Evolutionary conservation across 1,284 basidiomycete species (phyloP), one percentile per base, ranked within the genome.

Genomic region (Waitea zeae): DNA sequence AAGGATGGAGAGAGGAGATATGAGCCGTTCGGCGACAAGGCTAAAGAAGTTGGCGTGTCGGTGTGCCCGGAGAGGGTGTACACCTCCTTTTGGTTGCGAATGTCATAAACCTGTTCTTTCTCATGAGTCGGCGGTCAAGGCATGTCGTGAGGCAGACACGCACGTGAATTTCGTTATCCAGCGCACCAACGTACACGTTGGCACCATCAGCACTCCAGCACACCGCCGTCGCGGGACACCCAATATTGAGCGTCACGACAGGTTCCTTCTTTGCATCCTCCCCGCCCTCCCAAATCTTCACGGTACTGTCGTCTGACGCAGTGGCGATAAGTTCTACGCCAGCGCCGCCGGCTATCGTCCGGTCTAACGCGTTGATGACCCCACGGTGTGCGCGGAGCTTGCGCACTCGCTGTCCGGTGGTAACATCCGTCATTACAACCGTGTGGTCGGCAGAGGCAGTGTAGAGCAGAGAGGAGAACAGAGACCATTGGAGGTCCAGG

Each of bases 151-250:
- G 37, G n/a, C n/a, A n/a, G n/a, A n/a, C n/a, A 63, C 79, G 42
- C 50, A 89, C 89, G 51, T 93, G 87, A 42, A 95, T 78, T 51
- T 87, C 84, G 45, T 96, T 96, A 55, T 95, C 90, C 45, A 96
- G 54, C 5, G 83, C 88, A 6, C 79, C 87, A n/a, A 84, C 71
- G 44, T 84, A 95, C 38, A 90, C 64, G 42, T 72, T 80, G 41
- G 81, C 67, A 0, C 84, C 90, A 48, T 95, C 89, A 27, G 70
- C 71, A 45, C 83, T 81, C 88, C 87, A 95, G 48, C 80, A 82
- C 0, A 93, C 88, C 1, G 80, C 67, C n/a, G 89, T 95, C 18
- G 87, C 80, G 0, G 90, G 89, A 47, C 83, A 82, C 2, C 82
- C 83, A 31, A 93, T 50, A 42, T 88, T 76, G 46, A 88, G 81